Percentiles rank a stretch among this genome's conserved stretches.
Conservation (phyloP, 2,329 filamentous ascomycete species). For the Rhytidhysteron rufulum region DNA sequence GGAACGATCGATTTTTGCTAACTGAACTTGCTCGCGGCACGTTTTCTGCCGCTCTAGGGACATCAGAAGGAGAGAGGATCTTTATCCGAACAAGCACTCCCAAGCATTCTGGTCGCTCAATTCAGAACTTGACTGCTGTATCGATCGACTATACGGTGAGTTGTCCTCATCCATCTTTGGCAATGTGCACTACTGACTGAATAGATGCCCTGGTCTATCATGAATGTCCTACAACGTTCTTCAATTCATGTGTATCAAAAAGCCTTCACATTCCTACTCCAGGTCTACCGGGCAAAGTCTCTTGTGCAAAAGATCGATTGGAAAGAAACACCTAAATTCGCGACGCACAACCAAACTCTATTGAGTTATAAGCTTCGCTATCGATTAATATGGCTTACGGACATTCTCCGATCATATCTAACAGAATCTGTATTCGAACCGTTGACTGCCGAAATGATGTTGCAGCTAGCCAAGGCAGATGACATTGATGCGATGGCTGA, state of each 20-base stretch:
- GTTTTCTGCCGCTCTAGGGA: slow-evolving; percentile 50
- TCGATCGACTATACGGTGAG: slow-evolving; percentile 64
- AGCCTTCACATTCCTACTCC: slow-evolving; percentile 72
- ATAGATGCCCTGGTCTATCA: slow-evolving; percentile 53
- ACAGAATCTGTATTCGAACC: slow-evolving; percentile 67
- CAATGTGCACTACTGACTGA: slow-evolving; percentile 6
- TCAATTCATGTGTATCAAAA: slow-evolving; percentile 65
- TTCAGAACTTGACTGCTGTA: slow-evolving; percentile 62
- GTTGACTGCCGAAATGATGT: slow-evolving; percentile 54
- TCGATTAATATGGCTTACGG: slow-evolving; percentile 73
- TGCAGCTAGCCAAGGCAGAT: slow-evolving; percentile 55
- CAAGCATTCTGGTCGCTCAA: slow-evolving; percentile 52
- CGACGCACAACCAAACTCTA: slow-evolving; percentile 6
- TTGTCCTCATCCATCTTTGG: slow-evolving; percentile 27
- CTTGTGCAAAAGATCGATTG: slow-evolving; percentile 56
- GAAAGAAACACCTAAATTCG: slow-evolving; percentile 6
- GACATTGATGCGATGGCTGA: slow-evolving; percentile 80
- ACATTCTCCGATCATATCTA: slow-evolving; percentile 70
- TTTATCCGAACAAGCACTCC: slow-evolving; percentile 52
- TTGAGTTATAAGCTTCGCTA: slow-evolving; percentile 57
- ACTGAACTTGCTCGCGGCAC: slow-evolving; percentile 74
- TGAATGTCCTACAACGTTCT: slow-evolving; percentile 68
- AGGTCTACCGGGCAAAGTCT: slow-evolving; percentile 68
- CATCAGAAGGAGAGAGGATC: slow-evolving; percentile 60
- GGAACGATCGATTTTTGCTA: slow-evolving; percentile 79